These are phyloP conservation scores for Firmiana major DNA, from an alignment of 345 rosid species.

Conservation along the genomic window DNA sequence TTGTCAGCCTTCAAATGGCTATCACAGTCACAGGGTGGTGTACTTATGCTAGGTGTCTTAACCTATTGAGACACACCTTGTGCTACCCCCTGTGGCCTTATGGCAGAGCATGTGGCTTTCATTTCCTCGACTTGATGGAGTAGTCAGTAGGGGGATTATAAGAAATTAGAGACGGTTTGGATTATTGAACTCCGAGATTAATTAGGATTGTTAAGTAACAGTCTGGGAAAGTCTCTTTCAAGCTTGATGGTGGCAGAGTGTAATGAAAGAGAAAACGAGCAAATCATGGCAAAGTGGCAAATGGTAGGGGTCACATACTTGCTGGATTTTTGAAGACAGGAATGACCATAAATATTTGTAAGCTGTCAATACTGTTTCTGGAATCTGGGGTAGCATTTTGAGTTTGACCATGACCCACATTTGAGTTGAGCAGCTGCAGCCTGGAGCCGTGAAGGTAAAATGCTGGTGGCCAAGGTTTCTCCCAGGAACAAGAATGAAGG, in stretches of 20 bases:
- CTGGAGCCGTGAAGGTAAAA: neutral
- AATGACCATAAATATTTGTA: neutral
- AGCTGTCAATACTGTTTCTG: constrained; percentile 3
- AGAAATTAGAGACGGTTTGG: neutral
- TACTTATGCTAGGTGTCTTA: neutral
- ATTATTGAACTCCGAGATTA: neutral
- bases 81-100: neutral
- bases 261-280: neutral
- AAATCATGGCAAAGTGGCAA: neutral
- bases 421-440: neutral
- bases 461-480: neutral
- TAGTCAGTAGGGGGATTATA: neutral
- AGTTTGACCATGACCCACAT: constrained; percentile 3
- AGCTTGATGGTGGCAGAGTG: neutral
- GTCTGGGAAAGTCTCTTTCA: neutral
- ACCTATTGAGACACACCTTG: neutral
- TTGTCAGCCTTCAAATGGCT: neutral
- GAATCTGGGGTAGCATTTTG: neutral
- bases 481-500: neutral
- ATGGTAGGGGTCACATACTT: neutral
- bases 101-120: neutral
- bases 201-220: neutral
- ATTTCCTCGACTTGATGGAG: neutral
- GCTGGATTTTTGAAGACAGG: neutral
- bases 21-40: neutral